Evolutionary conservation across 768 basidiomycete genomes (phyloP).

Genomic region (Lactifluus volemus): DNA sequence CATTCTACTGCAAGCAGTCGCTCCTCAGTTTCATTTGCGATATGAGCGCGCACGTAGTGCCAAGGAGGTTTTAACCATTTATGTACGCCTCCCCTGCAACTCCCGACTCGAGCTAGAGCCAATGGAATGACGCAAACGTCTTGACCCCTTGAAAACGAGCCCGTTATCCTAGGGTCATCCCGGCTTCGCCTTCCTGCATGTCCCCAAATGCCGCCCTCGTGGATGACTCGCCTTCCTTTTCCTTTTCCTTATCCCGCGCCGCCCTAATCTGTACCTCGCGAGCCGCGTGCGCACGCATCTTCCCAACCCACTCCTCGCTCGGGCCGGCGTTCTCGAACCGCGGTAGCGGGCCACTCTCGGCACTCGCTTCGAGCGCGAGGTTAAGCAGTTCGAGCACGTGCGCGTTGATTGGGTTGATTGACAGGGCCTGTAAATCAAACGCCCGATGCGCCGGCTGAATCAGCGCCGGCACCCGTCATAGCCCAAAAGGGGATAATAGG

Average conservation of each 20-base stretch:
- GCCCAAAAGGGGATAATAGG: neutral
- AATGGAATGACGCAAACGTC: neutral
- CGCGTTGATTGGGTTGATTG: slow-evolving; percentile 74
- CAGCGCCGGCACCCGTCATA: slow-evolving; percentile 1
- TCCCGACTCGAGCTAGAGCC: neutral
- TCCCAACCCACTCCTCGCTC: slow-evolving; percentile 12
- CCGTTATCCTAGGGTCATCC: slow-evolving; percentile 5
- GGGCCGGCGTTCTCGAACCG: neutral
- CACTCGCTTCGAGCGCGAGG: slow-evolving; percentile 52
- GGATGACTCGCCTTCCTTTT: neutral
- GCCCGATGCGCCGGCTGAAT: neutral
- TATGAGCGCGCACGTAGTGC: too few species aligned
- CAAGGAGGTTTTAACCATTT: neutral
- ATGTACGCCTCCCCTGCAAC: neutral
- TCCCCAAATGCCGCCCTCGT: slow-evolving; percentile 6
- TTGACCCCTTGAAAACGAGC: neutral
- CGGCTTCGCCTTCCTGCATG: slow-evolving; percentile 4
- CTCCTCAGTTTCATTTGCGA: too few species aligned
- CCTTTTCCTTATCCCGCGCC: slow-evolving; percentile 4
- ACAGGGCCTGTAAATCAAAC: slow-evolving; percentile 46
- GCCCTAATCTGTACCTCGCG: slow-evolving; percentile 8
- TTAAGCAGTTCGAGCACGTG: slow-evolving; percentile 77
- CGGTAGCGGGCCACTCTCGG: slow-evolving; percentile 12
- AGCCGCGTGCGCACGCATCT: slow-evolving; percentile 16
- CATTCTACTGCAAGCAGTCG: too few species aligned